Base-by-base conservation (phyloP, 495 filamentous ascomycete species). In the Cercophora scortea region DNA sequence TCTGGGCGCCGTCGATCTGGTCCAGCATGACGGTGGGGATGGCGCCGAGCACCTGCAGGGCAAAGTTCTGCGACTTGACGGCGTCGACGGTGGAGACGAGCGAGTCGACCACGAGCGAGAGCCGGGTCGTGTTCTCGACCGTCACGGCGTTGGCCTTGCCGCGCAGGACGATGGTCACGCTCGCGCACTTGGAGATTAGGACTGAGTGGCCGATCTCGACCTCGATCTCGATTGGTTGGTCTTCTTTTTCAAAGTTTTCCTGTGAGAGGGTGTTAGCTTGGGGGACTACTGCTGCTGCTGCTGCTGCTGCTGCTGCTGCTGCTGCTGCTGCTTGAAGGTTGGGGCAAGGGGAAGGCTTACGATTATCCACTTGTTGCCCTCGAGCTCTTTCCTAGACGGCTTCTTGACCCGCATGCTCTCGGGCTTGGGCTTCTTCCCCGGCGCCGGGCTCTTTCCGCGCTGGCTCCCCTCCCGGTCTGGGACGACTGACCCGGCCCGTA, bases 131-230 rank as follows among this genome's bases (percentile, higher is more conserved):
- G 72, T 96, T 95, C 68, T 96, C 92, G 58, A 97, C 76, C 16
- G 90, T 90, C 55, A 99, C 85, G 11, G 91, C 89, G 68, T 97
- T 99, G 35, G 88, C 90, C 68, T 99, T 99, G 71, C 87, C 89
- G 51, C 78, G 82, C 58, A 99, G 73, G 57, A 90, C 86, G 61
- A 99, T 81, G 38, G 89, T 90, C n/a, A 85, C 86, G 65, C 91
- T 89, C 69, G 78, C 88, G 78, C 94, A 97, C 46, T 84, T 84
- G 59, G 85, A 84, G 69, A 99, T 91, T 60, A 97, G 84, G 57
- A 99, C 84, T 9, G 90, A 92, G 51, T 99, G 93, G 54, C 83
- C 80, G 67, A 93, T 85, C 42, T 79, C 72, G 7, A 88, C 90
- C 40, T 88, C 72, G 63, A 96, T 80, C 58, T 90, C 81, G 49